Base-by-base conservation (phyloP, 441 rosid species). In the Viola pubescens region DNA sequence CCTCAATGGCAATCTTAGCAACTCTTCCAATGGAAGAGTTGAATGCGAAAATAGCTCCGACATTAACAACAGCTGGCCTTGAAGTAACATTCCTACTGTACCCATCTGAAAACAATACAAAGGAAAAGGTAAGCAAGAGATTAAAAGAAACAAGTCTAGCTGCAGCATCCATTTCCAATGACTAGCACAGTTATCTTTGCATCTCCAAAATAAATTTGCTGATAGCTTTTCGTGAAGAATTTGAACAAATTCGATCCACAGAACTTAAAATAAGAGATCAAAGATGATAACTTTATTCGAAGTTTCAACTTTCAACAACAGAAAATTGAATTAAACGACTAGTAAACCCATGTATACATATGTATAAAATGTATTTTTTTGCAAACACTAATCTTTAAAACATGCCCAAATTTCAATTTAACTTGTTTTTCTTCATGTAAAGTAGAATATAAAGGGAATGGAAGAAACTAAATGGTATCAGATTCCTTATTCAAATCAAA, bases 1-100 rank as follows among this genome's bases (percentile, higher is more conserved):
- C 87, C 6, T 81, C 72, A n/a, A 94, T 88, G 47, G 96, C 96
- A 75, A 88, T 72, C 80, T 86, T 81, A 55, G 98, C 95, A 62
- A 80, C 95, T 77, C 69, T 82, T 54, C 97, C 98, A 37, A 86
- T 81, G 47, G 81, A 70, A 48, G 97, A 82, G 56, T 83, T 63
- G 40, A 78, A 68, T 12, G 78, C 59, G 75, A 89, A 82, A 62
- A 94, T 65, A 26, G 94, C 85, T 58, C 98, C 97, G 63, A 88
- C 54, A 57, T 78, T 81, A 38, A 86, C 86, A 73, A 73, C 80
- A 68, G 75, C 64, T 54, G 98, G 94, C 53, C 88, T 80, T 19
- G 83, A 66, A 16, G 81, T 70, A 56, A 61, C 70, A 72, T 74
- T 82, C 73, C 46, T 58, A 61, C 81, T 54, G 42, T 41, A 57